A percentile compares a stretch with the other conserved stretches of the same genome.
Conservation (phyloP, 148 eudicot genomes). For the Camellia japonica region DNA sequence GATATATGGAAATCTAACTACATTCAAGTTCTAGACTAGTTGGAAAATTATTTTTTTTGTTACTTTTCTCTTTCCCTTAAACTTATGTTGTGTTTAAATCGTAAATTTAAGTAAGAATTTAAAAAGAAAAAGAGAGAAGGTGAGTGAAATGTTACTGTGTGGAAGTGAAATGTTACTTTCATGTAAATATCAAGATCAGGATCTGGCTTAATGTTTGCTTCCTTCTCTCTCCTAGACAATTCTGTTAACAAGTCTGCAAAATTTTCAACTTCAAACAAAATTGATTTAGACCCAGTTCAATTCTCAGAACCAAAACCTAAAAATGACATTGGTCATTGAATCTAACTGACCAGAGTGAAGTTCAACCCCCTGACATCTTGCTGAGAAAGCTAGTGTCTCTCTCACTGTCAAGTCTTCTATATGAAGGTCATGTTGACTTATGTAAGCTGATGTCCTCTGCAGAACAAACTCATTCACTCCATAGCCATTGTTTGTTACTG, state of each 20-base stretch:
- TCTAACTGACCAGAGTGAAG: conserved; percentile 20
- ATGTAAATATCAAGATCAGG: conserved; percentile 26
- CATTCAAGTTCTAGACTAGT: too few species aligned
- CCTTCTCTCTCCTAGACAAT: conserved; percentile 29
- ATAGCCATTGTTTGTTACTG: conserved; percentile 28
- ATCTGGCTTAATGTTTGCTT: conserved; percentile 27
- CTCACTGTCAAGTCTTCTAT: conserved; percentile 30
- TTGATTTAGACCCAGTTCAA: background rate
- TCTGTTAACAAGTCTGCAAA: conserved; percentile 25
- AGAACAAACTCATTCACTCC: conserved; percentile 28
- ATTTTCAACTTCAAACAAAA: background rate
- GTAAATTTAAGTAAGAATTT: too few species aligned
- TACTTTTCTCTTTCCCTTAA: too few species aligned
- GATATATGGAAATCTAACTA: too few species aligned
- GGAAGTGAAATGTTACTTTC: conserved; percentile 16
- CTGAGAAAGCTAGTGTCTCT: conserved; percentile 35
- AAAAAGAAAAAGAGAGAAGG: too few species aligned
- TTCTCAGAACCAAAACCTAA: background rate
- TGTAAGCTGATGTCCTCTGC: conserved; percentile 30
- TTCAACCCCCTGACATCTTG: conserved; percentile 32
- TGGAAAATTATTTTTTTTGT: too few species aligned
- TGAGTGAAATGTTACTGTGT: too few species aligned
- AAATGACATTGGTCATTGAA: background rate
- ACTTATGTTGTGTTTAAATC: too few species aligned
- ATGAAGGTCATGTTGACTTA: conserved; percentile 34